Evolutionary conservation across 148 eudicot species (phyloP).

Genomic region (Amaranthus hypochondriacus): DNA sequence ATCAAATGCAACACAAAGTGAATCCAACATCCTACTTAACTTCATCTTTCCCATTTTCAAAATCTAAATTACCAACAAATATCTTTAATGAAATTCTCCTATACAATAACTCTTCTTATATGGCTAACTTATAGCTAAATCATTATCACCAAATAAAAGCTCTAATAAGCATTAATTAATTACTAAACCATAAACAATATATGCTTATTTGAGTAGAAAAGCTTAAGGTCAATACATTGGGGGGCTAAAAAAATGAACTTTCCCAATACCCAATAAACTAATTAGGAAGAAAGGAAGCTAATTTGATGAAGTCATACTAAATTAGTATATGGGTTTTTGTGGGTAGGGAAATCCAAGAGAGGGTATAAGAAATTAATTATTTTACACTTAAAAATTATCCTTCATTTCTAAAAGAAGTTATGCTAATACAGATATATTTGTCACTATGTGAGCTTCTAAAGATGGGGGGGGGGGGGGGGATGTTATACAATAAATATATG

Average conservation of each 20-base stretch:
- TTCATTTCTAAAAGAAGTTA: background rate
- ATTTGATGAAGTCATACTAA: constrained; percentile 6
- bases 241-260: constrained; percentile 24
- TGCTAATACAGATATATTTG: constrained; percentile 18
- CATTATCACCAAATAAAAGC: background rate
- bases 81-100: too few relatives aligned
- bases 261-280: constrained; percentile 39
- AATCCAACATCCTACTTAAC: constrained; percentile 58
- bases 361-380: background rate
- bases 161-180: background rate
- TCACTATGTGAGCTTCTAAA: constrained; percentile 26
- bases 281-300: constrained; percentile 25
- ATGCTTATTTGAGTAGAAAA: constrained; percentile 24
- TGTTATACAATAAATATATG: constrained; percentile 12
- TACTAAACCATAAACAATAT: constrained; percentile 19
- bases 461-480: constrained; percentile 20
- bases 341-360: constrained; percentile 21
- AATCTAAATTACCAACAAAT: background rate
- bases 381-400: background rate
- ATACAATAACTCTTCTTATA: background rate
- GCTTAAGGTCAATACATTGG: constrained; percentile 42
- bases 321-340: background rate
- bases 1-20: constrained; percentile 55
- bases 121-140: background rate
- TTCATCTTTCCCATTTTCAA: constrained; percentile 47